A percentile compares a stretch with the other conserved stretches of the same genome.
Evolutionary conservation across 805 yeast species (phyloP).

Genomic region (Candida xyloterini): DNA sequence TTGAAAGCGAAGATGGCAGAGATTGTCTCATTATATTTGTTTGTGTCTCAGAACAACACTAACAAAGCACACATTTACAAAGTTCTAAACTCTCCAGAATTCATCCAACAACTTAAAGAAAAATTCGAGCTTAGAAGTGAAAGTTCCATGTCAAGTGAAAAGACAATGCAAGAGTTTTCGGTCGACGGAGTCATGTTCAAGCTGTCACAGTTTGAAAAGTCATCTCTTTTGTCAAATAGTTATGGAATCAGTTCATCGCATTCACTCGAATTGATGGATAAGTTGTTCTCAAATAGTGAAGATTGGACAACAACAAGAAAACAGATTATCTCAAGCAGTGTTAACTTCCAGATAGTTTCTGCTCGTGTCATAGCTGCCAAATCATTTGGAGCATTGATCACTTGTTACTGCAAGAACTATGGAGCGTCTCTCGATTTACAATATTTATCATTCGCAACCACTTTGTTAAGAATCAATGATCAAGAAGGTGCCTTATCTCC

Average conservation of each 20-base stretch:
- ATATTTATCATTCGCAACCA: slow-evolving; percentile 38
- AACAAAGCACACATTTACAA: slow-evolving; percentile 39
- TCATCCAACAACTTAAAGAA: slow-evolving; percentile 38
- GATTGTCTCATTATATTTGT: slow-evolving; percentile 68
- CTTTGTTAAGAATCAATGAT: slow-evolving; percentile 49
- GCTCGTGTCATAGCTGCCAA: slow-evolving; percentile 70
- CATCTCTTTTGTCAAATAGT: slow-evolving; percentile 44
- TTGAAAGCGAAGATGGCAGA: slow-evolving; percentile 69
- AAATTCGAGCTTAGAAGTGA: slow-evolving; percentile 34
- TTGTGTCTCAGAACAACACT: slow-evolving; percentile 47
- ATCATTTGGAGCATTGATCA: slow-evolving; percentile 73
- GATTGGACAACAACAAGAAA: slow-evolving; percentile 49
- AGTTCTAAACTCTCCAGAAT: slow-evolving; percentile 20
- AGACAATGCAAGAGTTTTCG: slow-evolving; percentile 45
- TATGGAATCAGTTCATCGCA: slow-evolving; percentile 56
- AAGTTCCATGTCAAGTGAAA: slow-evolving; percentile 23
- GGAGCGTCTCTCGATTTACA: slow-evolving; percentile 24
- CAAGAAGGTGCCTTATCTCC: slow-evolving; percentile 51
- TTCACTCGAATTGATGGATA: slow-evolving; percentile 61
- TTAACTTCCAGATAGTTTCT: slow-evolving; percentile 59
- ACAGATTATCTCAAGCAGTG: slow-evolving; percentile 54
- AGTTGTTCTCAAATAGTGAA: slow-evolving; percentile 43
- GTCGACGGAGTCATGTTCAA: slow-evolving; percentile 40
- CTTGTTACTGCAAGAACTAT: slow-evolving; percentile 55
- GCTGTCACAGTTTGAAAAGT: slow-evolving; percentile 50